Conservation (phyloP, 164 flowering plant species). For the Magnolia sinica region DNA sequence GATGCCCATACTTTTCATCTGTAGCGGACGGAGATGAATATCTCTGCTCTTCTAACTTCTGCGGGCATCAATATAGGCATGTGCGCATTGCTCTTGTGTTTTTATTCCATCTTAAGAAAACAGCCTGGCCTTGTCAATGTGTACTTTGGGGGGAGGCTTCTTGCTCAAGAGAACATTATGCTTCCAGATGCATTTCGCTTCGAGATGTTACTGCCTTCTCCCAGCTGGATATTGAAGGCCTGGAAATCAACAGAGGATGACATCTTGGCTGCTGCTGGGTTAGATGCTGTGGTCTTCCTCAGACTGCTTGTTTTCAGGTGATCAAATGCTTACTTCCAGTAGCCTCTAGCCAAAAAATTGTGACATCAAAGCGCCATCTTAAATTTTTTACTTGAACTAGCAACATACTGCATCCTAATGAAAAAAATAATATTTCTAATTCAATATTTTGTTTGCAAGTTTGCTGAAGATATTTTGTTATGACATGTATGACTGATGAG, state of each 20-base stretch:
- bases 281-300: constrained; percentile 86
- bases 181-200: constrained; percentile 38
- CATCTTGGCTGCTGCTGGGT: constrained; percentile 55
- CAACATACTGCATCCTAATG: not conserved
- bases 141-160: constrained; percentile 69
- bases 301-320: constrained; percentile 79
- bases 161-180: constrained; percentile 36
- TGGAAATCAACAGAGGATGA: constrained; percentile 81
- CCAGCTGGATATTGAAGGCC: constrained; percentile 81
- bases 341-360: not conserved
- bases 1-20: constrained; percentile 3
- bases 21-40: constrained; percentile 49
- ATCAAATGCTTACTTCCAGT: constrained; percentile 4
- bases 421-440: not conserved
- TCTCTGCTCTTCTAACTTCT: constrained; percentile 83
- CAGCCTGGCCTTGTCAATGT: constrained; percentile 73
- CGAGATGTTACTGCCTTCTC: constrained; percentile 82
- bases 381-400: not conserved
- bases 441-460: not conserved
- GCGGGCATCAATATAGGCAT: constrained; percentile 87
- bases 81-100: constrained; percentile 52
- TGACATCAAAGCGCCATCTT: not conserved
- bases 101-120: constrained; percentile 83
- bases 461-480: not conserved
- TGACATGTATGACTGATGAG: not conserved